Conservation (phyloP, 768 basidiomycete species). For the Auricularia cornea region DNA sequence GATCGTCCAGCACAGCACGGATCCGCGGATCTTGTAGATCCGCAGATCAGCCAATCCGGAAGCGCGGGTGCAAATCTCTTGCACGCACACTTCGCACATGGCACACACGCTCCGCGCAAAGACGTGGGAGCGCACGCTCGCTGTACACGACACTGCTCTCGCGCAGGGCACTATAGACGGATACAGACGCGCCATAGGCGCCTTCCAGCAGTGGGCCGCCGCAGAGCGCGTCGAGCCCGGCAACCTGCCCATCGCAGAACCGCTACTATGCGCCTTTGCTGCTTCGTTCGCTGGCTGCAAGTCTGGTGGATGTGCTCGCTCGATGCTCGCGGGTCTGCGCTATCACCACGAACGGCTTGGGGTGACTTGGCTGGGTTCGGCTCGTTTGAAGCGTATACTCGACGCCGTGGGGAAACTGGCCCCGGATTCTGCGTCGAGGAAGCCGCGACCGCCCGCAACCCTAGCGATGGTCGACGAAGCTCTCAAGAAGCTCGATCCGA, state of each 20-base stretch:
- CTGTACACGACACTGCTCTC: background rate
- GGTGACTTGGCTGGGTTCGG: background rate
- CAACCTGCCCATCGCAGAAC: background rate
- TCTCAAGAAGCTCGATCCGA: conserved; percentile 17
- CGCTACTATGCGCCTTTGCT: background rate
- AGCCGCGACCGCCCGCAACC: conserved; percentile 25
- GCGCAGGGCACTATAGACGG: background rate
- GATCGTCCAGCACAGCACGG: no score
- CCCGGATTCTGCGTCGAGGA: background rate
- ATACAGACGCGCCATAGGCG: background rate
- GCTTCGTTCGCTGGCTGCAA: background rate
- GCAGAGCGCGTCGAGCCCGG: background rate
- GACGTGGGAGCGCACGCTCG: background rate
- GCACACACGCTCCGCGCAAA: background rate
- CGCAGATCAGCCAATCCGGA: background rate
- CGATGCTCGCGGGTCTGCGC: background rate
- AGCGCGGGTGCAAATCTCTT: background rate
- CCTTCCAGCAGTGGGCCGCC: background rate
- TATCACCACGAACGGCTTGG: background rate
- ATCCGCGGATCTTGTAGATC: no score
- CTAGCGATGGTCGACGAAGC: conserved; percentile 20
- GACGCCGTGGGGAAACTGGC: background rate
- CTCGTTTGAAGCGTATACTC: background rate
- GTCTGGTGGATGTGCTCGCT: background rate
- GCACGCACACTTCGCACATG: background rate